Percentiles rank a stretch among this genome's conserved stretches.
phyloP scores from a whole-genome alignment of 306 rosid genomes.

The Cicer bijugum region DNA sequence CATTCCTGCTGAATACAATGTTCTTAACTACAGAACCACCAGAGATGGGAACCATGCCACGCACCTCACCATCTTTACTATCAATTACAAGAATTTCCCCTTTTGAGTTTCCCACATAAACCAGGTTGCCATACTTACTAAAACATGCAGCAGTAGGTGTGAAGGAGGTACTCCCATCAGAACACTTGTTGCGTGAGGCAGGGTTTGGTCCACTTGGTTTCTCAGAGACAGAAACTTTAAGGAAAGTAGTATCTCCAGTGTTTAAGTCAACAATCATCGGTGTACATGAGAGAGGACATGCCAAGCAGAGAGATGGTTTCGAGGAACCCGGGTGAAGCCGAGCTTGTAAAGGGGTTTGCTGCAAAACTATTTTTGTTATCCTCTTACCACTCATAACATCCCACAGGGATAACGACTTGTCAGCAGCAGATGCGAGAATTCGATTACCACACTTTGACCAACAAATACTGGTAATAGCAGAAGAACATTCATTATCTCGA shows the following conservation, averaged over 20 bases:
- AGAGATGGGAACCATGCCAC: slow-evolving; percentile 74
- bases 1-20: slow-evolving; percentile 89
- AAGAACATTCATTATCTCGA: slow-evolving; percentile 70
- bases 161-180: slow-evolving; percentile 75
- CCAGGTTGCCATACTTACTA: slow-evolving; percentile 75
- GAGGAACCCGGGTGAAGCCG: slow-evolving; percentile 94
- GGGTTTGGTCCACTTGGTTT: slow-evolving; percentile 52
- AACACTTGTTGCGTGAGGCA: slow-evolving; percentile 69
- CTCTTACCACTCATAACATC: slow-evolving; percentile 76
- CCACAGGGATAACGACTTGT: slow-evolving; percentile 85
- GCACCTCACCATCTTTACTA: slow-evolving; percentile 56
- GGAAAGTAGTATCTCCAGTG: slow-evolving; percentile 67
- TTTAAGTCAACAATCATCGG: slow-evolving; percentile 90
- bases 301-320: slow-evolving; percentile 80
- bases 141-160: slow-evolving; percentile 97
- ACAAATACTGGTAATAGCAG: slow-evolving; percentile 54
- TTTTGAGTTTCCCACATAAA: slow-evolving; percentile 94
- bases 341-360: slow-evolving; percentile 85
- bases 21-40: slow-evolving; percentile 88
- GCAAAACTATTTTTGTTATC: slow-evolving; percentile 62
- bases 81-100: slow-evolving; percentile 92
- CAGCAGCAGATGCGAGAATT: slow-evolving; percentile 80
- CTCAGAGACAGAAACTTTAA: slow-evolving; percentile 75
- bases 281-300: slow-evolving; percentile 93
- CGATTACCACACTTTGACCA: slow-evolving; percentile 47